Evolutionary conservation across 495 filamentous ascomycete species (phyloP), one percentile per base, ranked within the genome.

Genomic region (Neurospora sp.): DNA sequence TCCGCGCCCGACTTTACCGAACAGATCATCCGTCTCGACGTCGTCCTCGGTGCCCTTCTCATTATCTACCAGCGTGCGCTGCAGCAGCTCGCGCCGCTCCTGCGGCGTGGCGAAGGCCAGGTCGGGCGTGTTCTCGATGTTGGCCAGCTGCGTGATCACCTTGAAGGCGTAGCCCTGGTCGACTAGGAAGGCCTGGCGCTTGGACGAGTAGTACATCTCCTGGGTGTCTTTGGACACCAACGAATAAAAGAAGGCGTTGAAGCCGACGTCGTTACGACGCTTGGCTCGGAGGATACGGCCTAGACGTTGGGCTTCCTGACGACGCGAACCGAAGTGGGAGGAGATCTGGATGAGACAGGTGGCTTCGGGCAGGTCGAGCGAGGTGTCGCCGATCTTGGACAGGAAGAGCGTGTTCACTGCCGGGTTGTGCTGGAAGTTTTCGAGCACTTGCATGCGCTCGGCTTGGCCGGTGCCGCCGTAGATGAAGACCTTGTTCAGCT

Each of bases 151-250:
- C 1, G 96, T 98, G 81, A 99, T 99, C 73, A 99, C 96, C 82
- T 98, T 98, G 87, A 98, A 98, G 23, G 96, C 96, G 82, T 99
- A 99, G 42, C 96, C 96, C 81, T 99, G 96, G 77, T 99, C 96
- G 69, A 99, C 94, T 4, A 99, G 87, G 87, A 99, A 99, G 37
- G 96, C 96, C 80, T 99, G 96, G 27, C 96, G 90, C 83, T 98
- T 98, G 46, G 93, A 92, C 7, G 96, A 98, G 84, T 97, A 99
- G 81, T 91, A 95, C 96, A 99, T 98, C 83, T 99, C 96, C 71
- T 93, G 89, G 2, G 96, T 99, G 81, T 98, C 96, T 81, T 98
- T 98, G 11, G 92, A 96, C 39, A 99, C 96, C 5, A 99, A 87
- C 0, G 93, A 96, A 83, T 99, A 99, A 84, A 99, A 99, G 84